Base-by-base conservation (phyloP, 2,329 filamentous ascomycete species). In the Cladosporium halotolerans region DNA sequence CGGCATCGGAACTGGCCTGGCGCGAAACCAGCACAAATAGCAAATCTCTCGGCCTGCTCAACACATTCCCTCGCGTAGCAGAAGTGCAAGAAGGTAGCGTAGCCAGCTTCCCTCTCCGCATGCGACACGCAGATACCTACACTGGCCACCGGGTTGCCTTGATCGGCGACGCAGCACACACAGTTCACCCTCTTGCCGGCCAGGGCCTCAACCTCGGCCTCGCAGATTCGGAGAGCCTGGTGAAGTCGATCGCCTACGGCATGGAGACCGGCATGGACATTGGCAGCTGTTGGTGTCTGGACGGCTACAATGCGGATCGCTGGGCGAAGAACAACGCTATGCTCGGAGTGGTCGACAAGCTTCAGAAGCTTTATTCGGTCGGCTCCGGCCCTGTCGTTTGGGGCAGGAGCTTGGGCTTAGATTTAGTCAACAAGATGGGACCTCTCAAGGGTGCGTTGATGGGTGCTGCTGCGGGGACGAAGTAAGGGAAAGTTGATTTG, bases 201-300 rank as follows among this genome's bases (percentile, higher is more conserved):
- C 93, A 97, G 70, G 93, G 93, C 1, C 77, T 99, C 11, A 99
- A 99, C 66, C 87, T 95, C 63, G 93, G 93, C 1, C 85, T 97
- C 58, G 90, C 83, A 14, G 93, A 99, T 67, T 87, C 93, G 0
- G 84, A 89, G 63, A 86, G 86, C 50, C 80, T 99, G 0, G 83
- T 84, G 6, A 79, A 78, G 57, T 84, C 84, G 0, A 86, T 99
- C 47, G 82, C 84, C 56, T 85, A 85, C 60, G 87, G 89, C 3
- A 84, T 95, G 14, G 74, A 78, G 41, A 88, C 93, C 58, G 93
- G 93, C 1, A 87, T 90, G 76, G 93, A 99, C 65, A 81, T 97
- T 32, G 93, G 93, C 19, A 82, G 83, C 14, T 74, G 81, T 34
- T 79, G 95, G 69, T 84, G 86, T 4, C 76, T 99, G 23, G 91